Evolutionary conservation across 2,329 filamentous ascomycete species (phyloP), one percentile per base, ranked within the genome.

Genomic region (Colletotrichum simmondsii): DNA sequence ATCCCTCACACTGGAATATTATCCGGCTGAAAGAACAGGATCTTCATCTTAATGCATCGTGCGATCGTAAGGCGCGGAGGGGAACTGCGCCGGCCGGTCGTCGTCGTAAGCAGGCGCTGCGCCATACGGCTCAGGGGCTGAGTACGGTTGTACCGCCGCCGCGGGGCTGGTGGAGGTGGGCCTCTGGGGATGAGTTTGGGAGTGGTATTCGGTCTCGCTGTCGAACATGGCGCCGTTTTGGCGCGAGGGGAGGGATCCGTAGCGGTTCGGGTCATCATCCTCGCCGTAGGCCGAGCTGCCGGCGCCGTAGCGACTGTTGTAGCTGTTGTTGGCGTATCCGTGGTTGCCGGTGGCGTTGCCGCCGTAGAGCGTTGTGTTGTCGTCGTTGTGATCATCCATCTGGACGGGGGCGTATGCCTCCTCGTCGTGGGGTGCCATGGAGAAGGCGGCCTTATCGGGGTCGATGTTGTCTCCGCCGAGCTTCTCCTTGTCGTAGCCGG

Each of bases 381-480:
- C 80, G 72, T 81, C 78, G 74, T 82, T 80, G 74, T 90, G 85
- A 76, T 90, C 87, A 70, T 89, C 85, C 82, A 86, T 84, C 80
- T 91, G 86, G 74, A 92, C 87, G 16, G 89, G 89, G 63, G 90
- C 89, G 77, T 92, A 92, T 56, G 89, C 87, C 78, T 92, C 91
- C 75, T 92, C 91, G 76, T 91, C 90, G 78, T 91, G 88, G n/a
- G 90, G 89, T 16, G 89, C 89, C 81, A 91, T 91, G 69, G 90
- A 92, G 82, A 93, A 93, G 72, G 91, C 91, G 32, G 91, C 90
- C 84, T 92, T 92, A 81, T 93, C 91, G 0, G 91, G 91, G 79
- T 92, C 91, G 76, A 92, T 92, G 82, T 89, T 88, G 76, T 85
- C 81, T 72, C 72, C 76, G 63, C 85, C 81, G 65, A 85, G 76